Conservation (phyloP, 495 filamentous ascomycete species). For the Aspergillus heteromorphus region DNA sequence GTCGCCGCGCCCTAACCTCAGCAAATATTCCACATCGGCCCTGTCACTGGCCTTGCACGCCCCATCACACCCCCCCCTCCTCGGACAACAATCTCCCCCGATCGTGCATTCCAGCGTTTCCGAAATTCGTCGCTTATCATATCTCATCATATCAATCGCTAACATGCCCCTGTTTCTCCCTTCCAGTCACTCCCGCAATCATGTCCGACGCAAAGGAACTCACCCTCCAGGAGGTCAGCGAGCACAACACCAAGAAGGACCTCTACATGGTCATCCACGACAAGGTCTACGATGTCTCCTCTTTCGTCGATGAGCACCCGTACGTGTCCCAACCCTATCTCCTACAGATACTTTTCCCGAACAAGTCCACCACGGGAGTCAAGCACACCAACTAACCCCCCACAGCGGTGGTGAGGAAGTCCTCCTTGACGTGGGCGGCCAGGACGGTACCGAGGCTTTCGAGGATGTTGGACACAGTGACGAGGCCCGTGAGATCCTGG, state of each 20-base stretch:
- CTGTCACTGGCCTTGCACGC: too few relatives aligned
- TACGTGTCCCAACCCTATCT: conserved; percentile 49
- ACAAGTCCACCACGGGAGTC: conserved; percentile 3
- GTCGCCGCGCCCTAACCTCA: too few relatives aligned
- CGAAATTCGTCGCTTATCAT: background rate
- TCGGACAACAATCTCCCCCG: too few relatives aligned
- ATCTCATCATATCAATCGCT: background rate
- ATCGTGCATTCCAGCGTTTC: background rate
- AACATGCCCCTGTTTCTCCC: conserved; percentile 1
- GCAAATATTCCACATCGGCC: too few relatives aligned
- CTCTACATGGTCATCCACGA: conserved; percentile 89
- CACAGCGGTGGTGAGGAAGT: conserved; percentile 96
- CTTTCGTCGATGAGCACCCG: conserved; percentile 98
- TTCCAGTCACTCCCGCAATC: conserved; percentile 3
- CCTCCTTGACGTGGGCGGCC: conserved; percentile 89
- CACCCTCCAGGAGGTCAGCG: conserved; percentile 79
- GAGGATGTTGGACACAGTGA: conserved; percentile 99
- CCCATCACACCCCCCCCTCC: too few relatives aligned
- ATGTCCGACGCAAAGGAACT: conserved; percentile 66
- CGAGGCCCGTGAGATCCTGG: conserved; percentile 92
- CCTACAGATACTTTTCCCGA: background rate
- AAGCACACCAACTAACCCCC: background rate
- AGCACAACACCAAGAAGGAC: conserved; percentile 94
- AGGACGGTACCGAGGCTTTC: conserved; percentile 97
- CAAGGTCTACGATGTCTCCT: conserved; percentile 84